Evolutionary conservation across 108 stramenopile genomes (phyloP).

Genomic region (Cyclotella kingstonii): DNA sequence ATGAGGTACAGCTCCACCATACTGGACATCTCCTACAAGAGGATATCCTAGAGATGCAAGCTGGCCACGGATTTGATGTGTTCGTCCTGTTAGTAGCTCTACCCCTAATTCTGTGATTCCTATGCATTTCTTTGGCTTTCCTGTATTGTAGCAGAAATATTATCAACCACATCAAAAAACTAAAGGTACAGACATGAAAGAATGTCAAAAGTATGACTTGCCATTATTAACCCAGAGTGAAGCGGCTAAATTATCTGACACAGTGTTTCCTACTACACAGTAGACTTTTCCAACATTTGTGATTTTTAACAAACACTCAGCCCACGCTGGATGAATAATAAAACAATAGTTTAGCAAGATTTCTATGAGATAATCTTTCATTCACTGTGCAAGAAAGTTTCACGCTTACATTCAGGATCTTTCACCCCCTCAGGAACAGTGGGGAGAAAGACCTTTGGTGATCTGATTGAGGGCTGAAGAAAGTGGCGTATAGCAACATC

Average conservation of each 20-base stretch:
- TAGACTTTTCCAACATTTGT: conserved; percentile 46
- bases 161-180: not conserved
- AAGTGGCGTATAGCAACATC: conserved; percentile 61
- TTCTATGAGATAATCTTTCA: too few species aligned
- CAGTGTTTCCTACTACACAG: conserved; percentile 42
- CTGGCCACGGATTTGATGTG: conserved; percentile 91
- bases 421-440: conserved; percentile 18
- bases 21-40: conserved; percentile 77
- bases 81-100: conserved; percentile 77
- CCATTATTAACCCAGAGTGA: conserved; percentile 32
- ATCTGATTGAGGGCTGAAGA: conserved; percentile 67
- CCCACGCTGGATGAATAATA: conserved; percentile 36
- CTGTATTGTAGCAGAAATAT: not conserved
- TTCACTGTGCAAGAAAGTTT: not conserved
- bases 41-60: conserved; percentile 70
- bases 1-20: conserved; percentile 67
- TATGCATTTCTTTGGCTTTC: conserved; percentile 49
- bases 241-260: conserved; percentile 20
- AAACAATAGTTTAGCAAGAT: not conserved
- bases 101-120: conserved; percentile 71
- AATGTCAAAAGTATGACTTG: not conserved
- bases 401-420: conserved; percentile 19
- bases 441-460: conserved; percentile 58
- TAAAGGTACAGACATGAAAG: not conserved
- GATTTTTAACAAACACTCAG: conserved; percentile 72